phyloP scores from a whole-genome alignment of 2,329 filamentous ascomycete species.

The Sphaerulina populicola region DNA sequence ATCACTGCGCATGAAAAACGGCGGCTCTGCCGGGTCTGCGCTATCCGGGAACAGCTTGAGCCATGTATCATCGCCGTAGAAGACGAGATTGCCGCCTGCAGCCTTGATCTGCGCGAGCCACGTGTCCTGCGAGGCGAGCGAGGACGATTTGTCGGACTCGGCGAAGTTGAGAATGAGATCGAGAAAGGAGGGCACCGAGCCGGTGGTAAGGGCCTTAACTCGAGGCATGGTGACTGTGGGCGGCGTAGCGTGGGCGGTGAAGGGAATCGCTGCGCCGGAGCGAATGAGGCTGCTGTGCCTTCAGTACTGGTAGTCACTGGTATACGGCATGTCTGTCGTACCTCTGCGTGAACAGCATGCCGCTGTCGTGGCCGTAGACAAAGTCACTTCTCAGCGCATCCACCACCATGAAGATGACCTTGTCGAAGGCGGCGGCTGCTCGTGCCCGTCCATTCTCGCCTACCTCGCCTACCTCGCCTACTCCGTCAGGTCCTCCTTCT shows the following conservation, averaged over 20 bases:
- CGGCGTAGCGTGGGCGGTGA: conserved; percentile 90
- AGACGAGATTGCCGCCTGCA: conserved; percentile 68
- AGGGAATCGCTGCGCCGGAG: conserved; percentile 75
- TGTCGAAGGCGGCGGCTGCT: conserved; percentile 72
- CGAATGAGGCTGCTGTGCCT: conserved; percentile 60
- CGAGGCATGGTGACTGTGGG: conserved; percentile 98
- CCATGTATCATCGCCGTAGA: conserved; percentile 99
- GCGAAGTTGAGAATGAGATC: conserved; percentile 95
- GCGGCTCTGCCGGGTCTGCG: neutral
- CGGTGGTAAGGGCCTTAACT: conserved; percentile 93
- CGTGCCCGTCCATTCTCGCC: conserved; percentile 37
- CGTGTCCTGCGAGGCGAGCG: conserved; percentile 79
- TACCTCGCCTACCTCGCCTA: conserved; percentile 2
- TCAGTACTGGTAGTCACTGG: conserved; percentile 2
- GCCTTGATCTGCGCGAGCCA: conserved; percentile 91
- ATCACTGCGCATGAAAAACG: conserved; percentile 73
- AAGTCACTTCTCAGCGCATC: conserved; percentile 94
- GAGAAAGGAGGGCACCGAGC: conserved; percentile 94
- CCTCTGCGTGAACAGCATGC: conserved; percentile 83
- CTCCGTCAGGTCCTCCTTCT: conserved; percentile 9
- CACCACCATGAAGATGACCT: conserved; percentile 92
- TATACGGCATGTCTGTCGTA: conserved; percentile 35
- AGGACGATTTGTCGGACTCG: conserved; percentile 85
- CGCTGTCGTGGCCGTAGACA: conserved; percentile 72
- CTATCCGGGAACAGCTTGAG: conserved; percentile 79